Percentiles rank a stretch among this genome's conserved stretches.
Conservation (phyloP, 2,329 filamentous ascomycete species). For the Lomentospora prolificans region DNA sequence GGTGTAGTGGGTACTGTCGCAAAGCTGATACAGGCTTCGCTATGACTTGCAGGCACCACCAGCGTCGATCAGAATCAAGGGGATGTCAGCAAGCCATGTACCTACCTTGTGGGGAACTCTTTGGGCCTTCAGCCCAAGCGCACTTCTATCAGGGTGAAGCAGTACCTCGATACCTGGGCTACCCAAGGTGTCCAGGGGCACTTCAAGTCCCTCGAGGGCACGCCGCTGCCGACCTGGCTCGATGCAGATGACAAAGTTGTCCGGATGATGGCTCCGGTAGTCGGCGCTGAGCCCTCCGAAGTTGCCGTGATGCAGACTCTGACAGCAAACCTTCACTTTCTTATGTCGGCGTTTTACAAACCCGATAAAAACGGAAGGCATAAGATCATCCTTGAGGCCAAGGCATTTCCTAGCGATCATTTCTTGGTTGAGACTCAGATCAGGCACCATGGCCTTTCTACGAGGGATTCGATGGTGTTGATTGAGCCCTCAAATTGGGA, state of each 20-base stretch:
- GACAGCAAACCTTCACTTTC: conserved; percentile 66
- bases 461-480: conserved; percentile 56
- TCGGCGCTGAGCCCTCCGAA: conserved; percentile 60
- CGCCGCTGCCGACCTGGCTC: conserved; percentile 59
- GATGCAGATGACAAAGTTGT: conserved; percentile 60
- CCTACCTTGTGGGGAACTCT: conserved; percentile 87
- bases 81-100: conserved; percentile 23
- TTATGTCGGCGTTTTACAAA: conserved; percentile 73
- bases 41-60: background rate
- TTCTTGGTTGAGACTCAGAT: conserved; percentile 75
- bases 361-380: conserved; percentile 46
- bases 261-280: conserved; percentile 56
- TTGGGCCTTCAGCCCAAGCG: conserved; percentile 68
- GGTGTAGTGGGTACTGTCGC: background rate
- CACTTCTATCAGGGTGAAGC: conserved; percentile 48
- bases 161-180: conserved; percentile 69
- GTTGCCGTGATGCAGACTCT: conserved; percentile 77
- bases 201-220: conserved; percentile 58
- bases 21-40: background rate
- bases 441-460: conserved; percentile 53
- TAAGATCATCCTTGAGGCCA: conserved; percentile 74
- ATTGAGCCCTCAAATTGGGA: conserved; percentile 47
- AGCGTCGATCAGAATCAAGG: background rate
- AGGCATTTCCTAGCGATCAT: conserved; percentile 80
- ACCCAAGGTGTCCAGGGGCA: conserved; percentile 73